These are phyloP conservation scores for Clavariopsis aquatica DNA, from an alignment of 495 filamentous ascomycete species.

Conservation along the genomic window DNA sequence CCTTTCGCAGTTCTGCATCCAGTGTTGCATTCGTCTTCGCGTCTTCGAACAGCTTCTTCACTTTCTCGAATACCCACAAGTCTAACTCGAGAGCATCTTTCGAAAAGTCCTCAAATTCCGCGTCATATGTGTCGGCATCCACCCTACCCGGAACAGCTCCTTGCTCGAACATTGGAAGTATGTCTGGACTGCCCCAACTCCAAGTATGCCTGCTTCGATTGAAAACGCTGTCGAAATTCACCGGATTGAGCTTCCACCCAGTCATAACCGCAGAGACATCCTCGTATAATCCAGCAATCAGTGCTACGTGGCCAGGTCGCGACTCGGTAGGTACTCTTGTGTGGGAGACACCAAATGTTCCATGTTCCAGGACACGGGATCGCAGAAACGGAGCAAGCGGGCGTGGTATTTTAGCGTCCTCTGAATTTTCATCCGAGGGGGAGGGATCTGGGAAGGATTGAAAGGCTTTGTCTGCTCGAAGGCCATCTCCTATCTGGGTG, in stretches of 20 bases:
- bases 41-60: slow-evolving; percentile 79
- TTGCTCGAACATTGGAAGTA: slow-evolving; percentile 94
- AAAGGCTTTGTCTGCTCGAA: slow-evolving; percentile 97
- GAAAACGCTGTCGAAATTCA: slow-evolving; percentile 98
- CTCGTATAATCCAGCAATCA: slow-evolving; percentile 97
- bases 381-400: slow-evolving; percentile 92
- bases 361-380: slow-evolving; percentile 79
- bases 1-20: slow-evolving; percentile 69
- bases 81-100: slow-evolving; percentile 78
- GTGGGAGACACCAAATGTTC: slow-evolving; percentile 98
- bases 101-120: slow-evolving; percentile 89
- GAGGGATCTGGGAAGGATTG: slow-evolving; percentile 91
- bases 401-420: slow-evolving; percentile 57
- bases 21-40: slow-evolving; percentile 78
- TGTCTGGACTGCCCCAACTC: slow-evolving; percentile 99
- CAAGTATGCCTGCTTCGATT: slow-evolving; percentile 95
- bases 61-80: slow-evolving; percentile 93
- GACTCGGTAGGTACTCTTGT: slow-evolving; percentile 98
- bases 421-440: slow-evolving; percentile 56
- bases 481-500: slow-evolving; percentile 68
- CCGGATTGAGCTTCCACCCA: slow-evolving; percentile 97
- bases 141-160: slow-evolving; percentile 86
- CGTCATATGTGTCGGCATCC: slow-evolving; percentile 78
- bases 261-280: slow-evolving; percentile 97
- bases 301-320: slow-evolving; percentile 92